Conservation (phyloP, 176 grass and related monocot species). For the Avena insularis region DNA sequence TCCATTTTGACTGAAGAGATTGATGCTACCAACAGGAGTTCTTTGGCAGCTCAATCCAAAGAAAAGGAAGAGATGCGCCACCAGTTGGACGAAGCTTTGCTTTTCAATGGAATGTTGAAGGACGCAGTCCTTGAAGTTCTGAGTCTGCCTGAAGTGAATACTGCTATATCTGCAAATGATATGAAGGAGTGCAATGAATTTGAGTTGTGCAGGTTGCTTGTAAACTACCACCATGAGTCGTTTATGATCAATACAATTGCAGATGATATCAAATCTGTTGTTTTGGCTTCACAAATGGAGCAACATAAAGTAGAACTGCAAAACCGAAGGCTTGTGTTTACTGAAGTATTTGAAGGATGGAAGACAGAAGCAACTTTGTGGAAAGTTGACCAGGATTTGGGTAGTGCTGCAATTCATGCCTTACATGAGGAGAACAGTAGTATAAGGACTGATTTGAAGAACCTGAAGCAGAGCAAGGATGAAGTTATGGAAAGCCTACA, state of each 20-base stretch:
- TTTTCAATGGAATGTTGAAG: conserved; percentile 53
- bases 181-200: conserved; percentile 44
- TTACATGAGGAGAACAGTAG: conserved; percentile 60
- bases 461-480: conserved; percentile 39
- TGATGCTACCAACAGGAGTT: conserved; percentile 67
- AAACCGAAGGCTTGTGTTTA: conserved; percentile 49
- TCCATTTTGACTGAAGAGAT: conserved; percentile 67
- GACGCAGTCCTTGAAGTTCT: conserved; percentile 49
- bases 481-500: conserved; percentile 46
- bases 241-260: conserved; percentile 46
- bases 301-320: conserved; percentile 43
- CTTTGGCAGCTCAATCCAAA: conserved; percentile 53
- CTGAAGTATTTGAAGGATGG: conserved; percentile 57
- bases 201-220: conserved; percentile 49
- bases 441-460: conserved; percentile 39
- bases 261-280: conserved; percentile 67
- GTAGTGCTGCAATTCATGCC: conserved; percentile 39
- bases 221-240: conserved; percentile 51
- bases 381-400: conserved; percentile 65
- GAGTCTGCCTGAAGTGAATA: conserved; percentile 39
- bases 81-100: conserved; percentile 50
- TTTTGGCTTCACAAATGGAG: conserved; percentile 55
- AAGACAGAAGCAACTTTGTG: conserved; percentile 58
- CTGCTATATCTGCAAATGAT: conserved; percentile 19
- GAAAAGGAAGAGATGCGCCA: conserved; percentile 67